A percentile compares a stretch with the other conserved stretches of the same genome.
phyloP scores from a whole-genome alignment of 1,139 yeast genomes.

The Saccharomycopsis hybrid region DNA sequence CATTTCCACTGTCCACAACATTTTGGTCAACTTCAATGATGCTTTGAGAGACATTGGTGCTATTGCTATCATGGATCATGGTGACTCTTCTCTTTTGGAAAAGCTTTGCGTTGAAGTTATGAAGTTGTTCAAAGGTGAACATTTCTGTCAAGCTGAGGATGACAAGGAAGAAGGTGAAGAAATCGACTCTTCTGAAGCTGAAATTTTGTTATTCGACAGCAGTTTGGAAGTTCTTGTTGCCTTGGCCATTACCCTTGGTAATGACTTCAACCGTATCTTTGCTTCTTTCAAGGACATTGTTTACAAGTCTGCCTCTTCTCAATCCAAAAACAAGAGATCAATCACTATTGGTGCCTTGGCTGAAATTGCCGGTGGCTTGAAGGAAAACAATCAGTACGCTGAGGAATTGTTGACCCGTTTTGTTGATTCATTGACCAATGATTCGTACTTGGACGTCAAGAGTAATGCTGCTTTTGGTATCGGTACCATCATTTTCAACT shows the following conservation, averaged over 20 bases:
- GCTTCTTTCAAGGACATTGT: slow-evolving; percentile 66
- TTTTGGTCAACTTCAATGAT: slow-evolving; percentile 70
- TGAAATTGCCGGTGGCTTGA: slow-evolving; percentile 77
- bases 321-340: slow-evolving; percentile 71
- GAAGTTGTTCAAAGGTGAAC: slow-evolving; percentile 70
- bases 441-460: slow-evolving; percentile 81
- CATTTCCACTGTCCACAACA: slow-evolving; percentile 68
- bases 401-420: slow-evolving; percentile 68
- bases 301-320: slow-evolving; percentile 52
- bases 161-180: slow-evolving; percentile 49
- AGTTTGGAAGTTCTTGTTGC: slow-evolving; percentile 80
- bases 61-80: slow-evolving; percentile 54
- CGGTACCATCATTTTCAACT: slow-evolving; percentile 68
- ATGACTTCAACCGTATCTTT: slow-evolving; percentile 69
- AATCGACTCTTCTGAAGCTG: slow-evolving; percentile 78
- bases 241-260: slow-evolving; percentile 67
- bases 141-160: slow-evolving; percentile 68
- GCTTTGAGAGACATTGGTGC: slow-evolving; percentile 71
- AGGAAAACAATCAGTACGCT: slow-evolving; percentile 57
- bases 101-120: slow-evolving; percentile 62
- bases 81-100: slow-evolving; percentile 58
- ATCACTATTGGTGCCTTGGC: slow-evolving; percentile 87
- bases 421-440: slow-evolving; percentile 61
- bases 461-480: slow-evolving; percentile 96
- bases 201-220: slow-evolving; percentile 76